A percentile compares a stretch with the other conserved stretches of the same genome.
Evolutionary conservation across 257 asterid genomes (phyloP).

Genomic region (Solanum pimpinellifolium): DNA sequence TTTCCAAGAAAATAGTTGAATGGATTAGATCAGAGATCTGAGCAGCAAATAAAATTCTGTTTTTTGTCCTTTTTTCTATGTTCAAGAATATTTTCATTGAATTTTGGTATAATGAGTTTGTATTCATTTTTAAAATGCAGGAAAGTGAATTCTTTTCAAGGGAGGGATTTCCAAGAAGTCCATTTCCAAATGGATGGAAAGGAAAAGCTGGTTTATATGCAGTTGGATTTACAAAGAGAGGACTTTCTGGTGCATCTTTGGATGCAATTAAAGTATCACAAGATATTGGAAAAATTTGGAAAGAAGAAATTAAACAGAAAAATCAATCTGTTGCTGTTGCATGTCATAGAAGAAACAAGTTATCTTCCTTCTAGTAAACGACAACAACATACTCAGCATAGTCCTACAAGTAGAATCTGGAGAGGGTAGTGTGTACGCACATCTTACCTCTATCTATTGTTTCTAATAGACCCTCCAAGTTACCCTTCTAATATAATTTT

Average conservation of each 20-base stretch:
- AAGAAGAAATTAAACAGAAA: slow-evolving; percentile 50
- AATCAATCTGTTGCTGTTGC: slow-evolving; percentile 32
- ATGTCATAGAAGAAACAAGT: slow-evolving; percentile 35
- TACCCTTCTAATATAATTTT: slow-evolving; percentile 6
- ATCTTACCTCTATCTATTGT: neutral
- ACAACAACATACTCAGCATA: neutral
- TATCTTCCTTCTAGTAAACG: slow-evolving; percentile 5
- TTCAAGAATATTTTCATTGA: neutral
- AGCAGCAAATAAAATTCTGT: neutral
- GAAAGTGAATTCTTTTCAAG: slow-evolving; percentile 54
- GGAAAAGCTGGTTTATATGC: slow-evolving; percentile 77
- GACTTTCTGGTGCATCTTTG: slow-evolving; percentile 73
- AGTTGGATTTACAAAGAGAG: slow-evolving; percentile 82
- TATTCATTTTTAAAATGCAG: slow-evolving; percentile 15
- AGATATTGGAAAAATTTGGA: slow-evolving; percentile 76
- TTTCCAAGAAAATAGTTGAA: slow-evolving; percentile 18
- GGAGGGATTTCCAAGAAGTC: slow-evolving; percentile 63
- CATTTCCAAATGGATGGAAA: slow-evolving; percentile 91
- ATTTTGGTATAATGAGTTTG: neutral
- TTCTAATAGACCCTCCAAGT: slow-evolving; percentile 8
- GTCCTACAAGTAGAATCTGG: neutral
- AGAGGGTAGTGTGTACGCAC: neutral
- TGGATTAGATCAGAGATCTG: slow-evolving; percentile 1
- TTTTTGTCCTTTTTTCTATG: too few relatives aligned
- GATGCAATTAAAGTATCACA: slow-evolving; percentile 70